phyloP scores from a whole-genome alignment of 352 stramenopile genomes.

The Pythium myriotylum region DNA sequence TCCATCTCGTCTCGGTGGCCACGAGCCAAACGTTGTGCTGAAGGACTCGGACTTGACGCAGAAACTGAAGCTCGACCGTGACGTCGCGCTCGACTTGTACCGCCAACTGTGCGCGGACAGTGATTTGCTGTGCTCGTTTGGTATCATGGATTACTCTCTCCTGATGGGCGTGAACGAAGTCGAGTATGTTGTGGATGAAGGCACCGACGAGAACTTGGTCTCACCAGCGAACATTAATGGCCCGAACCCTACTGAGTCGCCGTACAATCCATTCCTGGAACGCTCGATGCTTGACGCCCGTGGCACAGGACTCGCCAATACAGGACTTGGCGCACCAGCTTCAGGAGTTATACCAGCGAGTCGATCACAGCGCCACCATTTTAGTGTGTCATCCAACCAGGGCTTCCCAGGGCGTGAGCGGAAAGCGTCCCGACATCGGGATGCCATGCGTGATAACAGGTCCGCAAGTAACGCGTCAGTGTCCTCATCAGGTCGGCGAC shows the following conservation, averaged over 20 bases:
- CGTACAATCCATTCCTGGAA: slow-evolving; percentile 68
- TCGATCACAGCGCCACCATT: slow-evolving; percentile 46
- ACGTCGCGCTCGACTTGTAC: slow-evolving; percentile 72
- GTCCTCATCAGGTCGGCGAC: slow-evolving; percentile 62
- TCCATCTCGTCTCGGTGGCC: slow-evolving; percentile 67
- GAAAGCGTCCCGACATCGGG: slow-evolving; percentile 65
- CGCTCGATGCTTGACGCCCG: slow-evolving; percentile 69
- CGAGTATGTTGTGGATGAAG: slow-evolving; percentile 86
- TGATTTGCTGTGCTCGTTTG: slow-evolving; percentile 83
- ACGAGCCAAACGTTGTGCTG: slow-evolving; percentile 89
- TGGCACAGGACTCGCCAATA: slow-evolving; percentile 28
- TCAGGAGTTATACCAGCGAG: slow-evolving; percentile 2
- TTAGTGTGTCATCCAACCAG: slow-evolving; percentile 62
- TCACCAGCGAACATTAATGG: slow-evolving; percentile 29
- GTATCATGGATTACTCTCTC: slow-evolving; percentile 93
- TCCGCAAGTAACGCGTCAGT: slow-evolving; percentile 67
- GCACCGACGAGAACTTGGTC: slow-evolving; percentile 35
- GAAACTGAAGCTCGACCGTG: slow-evolving; percentile 84
- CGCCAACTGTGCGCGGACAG: slow-evolving; percentile 80
- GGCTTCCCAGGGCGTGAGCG: slow-evolving; percentile 25
- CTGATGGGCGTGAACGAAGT: slow-evolving; percentile 91
- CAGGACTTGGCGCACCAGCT: slow-evolving; percentile 6
- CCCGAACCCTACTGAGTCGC: slow-evolving; percentile 3
- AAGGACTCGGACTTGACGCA: slow-evolving; percentile 90
- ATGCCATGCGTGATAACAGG: slow-evolving; percentile 41